These are phyloP conservation scores for Microsporum ferrugineum DNA, from an alignment of 2,329 filamentous ascomycete species.

Conservation along the genomic window DNA sequence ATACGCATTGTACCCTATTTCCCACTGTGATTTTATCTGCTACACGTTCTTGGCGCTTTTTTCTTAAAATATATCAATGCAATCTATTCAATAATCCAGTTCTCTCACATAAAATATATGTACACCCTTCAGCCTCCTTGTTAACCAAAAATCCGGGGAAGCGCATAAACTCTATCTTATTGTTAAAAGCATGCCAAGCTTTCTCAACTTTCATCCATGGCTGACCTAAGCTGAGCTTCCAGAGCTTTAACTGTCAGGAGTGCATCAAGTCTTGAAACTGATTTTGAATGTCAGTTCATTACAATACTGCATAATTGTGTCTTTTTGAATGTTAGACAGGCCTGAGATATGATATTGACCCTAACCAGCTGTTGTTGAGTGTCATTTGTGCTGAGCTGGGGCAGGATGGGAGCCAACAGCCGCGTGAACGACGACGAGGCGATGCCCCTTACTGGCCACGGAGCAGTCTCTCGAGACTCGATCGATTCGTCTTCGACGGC, in stretches of 20 bases:
- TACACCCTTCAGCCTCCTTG: background rate
- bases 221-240: background rate
- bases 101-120: background rate
- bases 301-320: background rate
- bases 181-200: background rate
- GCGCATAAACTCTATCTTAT: background rate
- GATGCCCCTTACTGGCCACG: slow-evolving; percentile 12
- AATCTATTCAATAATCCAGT: slow-evolving; percentile 1
- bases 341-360: background rate
- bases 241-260: background rate
- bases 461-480: slow-evolving; percentile 8
- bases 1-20: background rate
- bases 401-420: slow-evolving; percentile 11
- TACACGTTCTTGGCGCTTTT: slow-evolving; percentile 5
- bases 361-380: background rate
- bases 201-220: background rate
- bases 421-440: slow-evolving; percentile 11
- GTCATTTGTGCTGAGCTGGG: background rate
- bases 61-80: slow-evolving; percentile 2
- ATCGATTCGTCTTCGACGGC: slow-evolving; percentile 16
- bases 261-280: background rate
- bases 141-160: background rate
- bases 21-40: background rate
- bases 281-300: background rate
- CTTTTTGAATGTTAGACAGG: background rate